Percentiles rank a stretch among this genome's conserved stretches.
These are phyloP conservation scores for Trypanosoma mega DNA, from an alignment of 208 protist species.

Conservation along the genomic window DNA sequence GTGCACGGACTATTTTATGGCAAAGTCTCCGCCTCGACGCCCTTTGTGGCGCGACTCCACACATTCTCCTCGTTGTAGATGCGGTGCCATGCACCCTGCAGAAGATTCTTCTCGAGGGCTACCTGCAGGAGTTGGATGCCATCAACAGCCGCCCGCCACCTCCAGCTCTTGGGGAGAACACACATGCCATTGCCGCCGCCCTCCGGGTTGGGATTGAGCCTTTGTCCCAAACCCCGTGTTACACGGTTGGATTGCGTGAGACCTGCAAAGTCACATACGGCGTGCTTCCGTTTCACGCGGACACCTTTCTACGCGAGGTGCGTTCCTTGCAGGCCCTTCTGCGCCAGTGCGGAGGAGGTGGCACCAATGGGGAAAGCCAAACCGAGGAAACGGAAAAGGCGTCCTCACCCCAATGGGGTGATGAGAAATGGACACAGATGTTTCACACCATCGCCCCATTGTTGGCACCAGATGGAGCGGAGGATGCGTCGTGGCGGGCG, in stretches of 20 bases:
- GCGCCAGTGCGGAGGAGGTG: slow-evolving; percentile 52
- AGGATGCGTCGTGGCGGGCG: background rate
- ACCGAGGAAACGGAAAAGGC: background rate
- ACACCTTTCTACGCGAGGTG: slow-evolving; percentile 58
- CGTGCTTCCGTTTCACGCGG: slow-evolving; percentile 54
- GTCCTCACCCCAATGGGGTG: background rate
- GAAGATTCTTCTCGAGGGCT: slow-evolving; percentile 77
- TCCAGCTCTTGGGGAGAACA: background rate
- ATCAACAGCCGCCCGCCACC: slow-evolving; percentile 32
- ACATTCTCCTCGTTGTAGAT: slow-evolving; percentile 81
- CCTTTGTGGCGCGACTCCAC: slow-evolving; percentile 68
- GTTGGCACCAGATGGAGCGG: slow-evolving; percentile 6
- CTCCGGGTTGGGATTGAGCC: slow-evolving; percentile 50
- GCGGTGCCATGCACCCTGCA: slow-evolving; percentile 52
- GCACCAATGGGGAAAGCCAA: slow-evolving; percentile 5
- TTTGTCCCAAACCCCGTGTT: slow-evolving; percentile 36
- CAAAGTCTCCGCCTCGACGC: slow-evolving; percentile 64
- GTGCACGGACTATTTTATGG: slow-evolving; percentile 72
- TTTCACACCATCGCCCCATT: slow-evolving; percentile 23
- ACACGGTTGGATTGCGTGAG: slow-evolving; percentile 32
- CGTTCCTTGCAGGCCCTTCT: slow-evolving; percentile 64
- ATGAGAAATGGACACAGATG: slow-evolving; percentile 3
- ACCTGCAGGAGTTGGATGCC: slow-evolving; percentile 56
- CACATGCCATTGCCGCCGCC: background rate
- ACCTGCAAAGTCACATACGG: slow-evolving; percentile 58